Conservation (phyloP, 495 filamentous ascomycete genomes). For the Aspergillus incahuasiensis region DNA sequence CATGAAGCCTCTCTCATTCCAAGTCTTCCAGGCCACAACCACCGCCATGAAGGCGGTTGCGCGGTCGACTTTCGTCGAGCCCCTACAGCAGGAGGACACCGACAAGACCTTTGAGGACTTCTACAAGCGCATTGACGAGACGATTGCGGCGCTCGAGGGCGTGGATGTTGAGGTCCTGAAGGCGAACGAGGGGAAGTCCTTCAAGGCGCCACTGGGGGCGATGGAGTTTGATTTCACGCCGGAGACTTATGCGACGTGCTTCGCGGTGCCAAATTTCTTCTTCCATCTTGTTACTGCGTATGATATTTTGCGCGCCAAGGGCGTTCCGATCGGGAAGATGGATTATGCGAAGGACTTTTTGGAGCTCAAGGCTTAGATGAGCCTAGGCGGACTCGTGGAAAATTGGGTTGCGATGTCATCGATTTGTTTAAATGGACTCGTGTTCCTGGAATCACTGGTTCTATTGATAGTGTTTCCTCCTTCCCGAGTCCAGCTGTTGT, state of each 20-base stretch:
- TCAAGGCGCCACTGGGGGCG: constrained; percentile 20
- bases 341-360: constrained; percentile 38
- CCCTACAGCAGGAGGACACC: constrained; percentile 26
- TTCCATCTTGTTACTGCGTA: constrained; percentile 58
- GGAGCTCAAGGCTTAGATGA: not conserved
- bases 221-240: constrained; percentile 18
- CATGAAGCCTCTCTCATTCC: constrained; percentile 46
- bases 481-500: no score
- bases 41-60: constrained; percentile 23
- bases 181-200: constrained; percentile 29
- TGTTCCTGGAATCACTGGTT: no score
- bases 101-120: constrained; percentile 37
- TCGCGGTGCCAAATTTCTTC: constrained; percentile 49
- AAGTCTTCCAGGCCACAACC: constrained; percentile 35
- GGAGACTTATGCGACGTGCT: constrained; percentile 31
- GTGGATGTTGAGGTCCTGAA: constrained; percentile 34
- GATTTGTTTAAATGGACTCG: no score
- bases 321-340: constrained; percentile 52
- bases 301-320: constrained; percentile 49
- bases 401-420: no score
- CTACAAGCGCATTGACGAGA: constrained; percentile 34
- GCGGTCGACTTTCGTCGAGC: constrained; percentile 25
- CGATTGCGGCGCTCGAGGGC: constrained; percentile 31
- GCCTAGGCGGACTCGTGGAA: no score
- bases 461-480: no score